phyloP scores from a whole-genome alignment of 1,284 basidiomycete species.

The Austropuccinia psidii region DNA sequence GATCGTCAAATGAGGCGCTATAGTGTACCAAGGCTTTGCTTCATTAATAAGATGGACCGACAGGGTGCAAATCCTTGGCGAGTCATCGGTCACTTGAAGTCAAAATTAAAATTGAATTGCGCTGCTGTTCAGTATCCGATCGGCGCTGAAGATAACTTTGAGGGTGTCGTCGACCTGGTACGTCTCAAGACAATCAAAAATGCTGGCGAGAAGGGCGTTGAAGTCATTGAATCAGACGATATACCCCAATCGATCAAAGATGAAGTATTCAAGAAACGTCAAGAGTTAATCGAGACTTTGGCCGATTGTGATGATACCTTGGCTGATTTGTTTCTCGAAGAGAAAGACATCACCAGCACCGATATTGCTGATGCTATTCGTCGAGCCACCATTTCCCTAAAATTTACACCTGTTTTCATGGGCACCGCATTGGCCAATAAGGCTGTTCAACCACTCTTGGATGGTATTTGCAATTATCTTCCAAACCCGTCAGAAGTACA shows the following conservation, averaged over 20 bases:
- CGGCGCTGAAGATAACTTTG: constrained; percentile 77
- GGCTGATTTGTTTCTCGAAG: constrained; percentile 82
- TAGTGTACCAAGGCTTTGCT: constrained; percentile 87
- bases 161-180: constrained; percentile 87
- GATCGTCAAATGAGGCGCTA: constrained; percentile 98
- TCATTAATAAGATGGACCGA: constrained; percentile 99
- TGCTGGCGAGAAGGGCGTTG: constrained; percentile 81
- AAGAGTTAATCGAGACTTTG: constrained; percentile 86
- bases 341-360: constrained; percentile 62
- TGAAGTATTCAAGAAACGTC: constrained; percentile 70
- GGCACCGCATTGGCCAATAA: constrained; percentile 98
- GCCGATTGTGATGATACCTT: constrained; percentile 94
- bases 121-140: constrained; percentile 97
- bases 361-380: constrained; percentile 81
- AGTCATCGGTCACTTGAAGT: constrained; percentile 82
- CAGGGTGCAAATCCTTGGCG: constrained; percentile 96
- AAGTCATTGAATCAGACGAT: constrained; percentile 75
- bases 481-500: constrained; percentile 77
- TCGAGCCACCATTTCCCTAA: constrained; percentile 75
- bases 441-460: constrained; percentile 84
- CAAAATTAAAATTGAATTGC: constrained; percentile 83
- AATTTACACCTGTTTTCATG: constrained; percentile 93
- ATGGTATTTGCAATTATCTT: constrained; percentile 92
- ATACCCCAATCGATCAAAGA: constrained; percentile 70
- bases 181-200: constrained; percentile 94